A percentile compares a stretch with the other conserved stretches of the same genome.
Evolutionary conservation across 805 yeast genomes (phyloP).

Genomic region (Wickerhamomyces rabaulensis): DNA sequence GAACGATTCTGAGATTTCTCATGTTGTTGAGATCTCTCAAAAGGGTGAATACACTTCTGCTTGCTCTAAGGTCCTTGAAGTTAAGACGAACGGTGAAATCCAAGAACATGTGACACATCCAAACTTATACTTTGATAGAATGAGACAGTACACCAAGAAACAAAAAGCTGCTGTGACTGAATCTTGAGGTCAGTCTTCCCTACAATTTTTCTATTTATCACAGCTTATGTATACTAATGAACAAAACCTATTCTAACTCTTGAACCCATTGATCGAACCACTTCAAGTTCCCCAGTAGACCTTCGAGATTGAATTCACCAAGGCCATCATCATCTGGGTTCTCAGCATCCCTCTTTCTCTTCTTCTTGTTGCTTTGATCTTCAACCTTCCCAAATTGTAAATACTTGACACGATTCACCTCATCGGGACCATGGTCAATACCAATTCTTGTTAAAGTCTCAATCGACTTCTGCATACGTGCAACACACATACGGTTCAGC

Average conservation of each 20-base stretch:
- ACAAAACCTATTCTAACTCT: constrained; percentile 2
- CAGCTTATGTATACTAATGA: neutral
- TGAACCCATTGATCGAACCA: constrained; percentile 52
- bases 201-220: neutral
- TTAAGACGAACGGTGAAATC: constrained; percentile 47
- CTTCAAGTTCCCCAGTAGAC: constrained; percentile 38
- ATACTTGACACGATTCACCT: constrained; percentile 44
- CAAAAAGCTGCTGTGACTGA: neutral
- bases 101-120: constrained; percentile 62
- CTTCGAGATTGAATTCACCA: constrained; percentile 19
- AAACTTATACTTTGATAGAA: constrained; percentile 78
- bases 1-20: constrained; percentile 49
- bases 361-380: constrained; percentile 1
- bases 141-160: constrained; percentile 48
- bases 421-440: constrained; percentile 47
- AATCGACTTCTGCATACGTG: constrained; percentile 39
- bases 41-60: constrained; percentile 77
- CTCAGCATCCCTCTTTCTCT: neutral
- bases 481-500: constrained; percentile 45
- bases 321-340: neutral
- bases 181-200: neutral
- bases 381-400: constrained; percentile 40
- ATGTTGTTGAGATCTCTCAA: constrained; percentile 62
- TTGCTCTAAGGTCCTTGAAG: constrained; percentile 83
- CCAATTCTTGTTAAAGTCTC: constrained; percentile 36